Conservation (phyloP, 352 stramenopile genomes). For the Thalassiosira hispida region DNA sequence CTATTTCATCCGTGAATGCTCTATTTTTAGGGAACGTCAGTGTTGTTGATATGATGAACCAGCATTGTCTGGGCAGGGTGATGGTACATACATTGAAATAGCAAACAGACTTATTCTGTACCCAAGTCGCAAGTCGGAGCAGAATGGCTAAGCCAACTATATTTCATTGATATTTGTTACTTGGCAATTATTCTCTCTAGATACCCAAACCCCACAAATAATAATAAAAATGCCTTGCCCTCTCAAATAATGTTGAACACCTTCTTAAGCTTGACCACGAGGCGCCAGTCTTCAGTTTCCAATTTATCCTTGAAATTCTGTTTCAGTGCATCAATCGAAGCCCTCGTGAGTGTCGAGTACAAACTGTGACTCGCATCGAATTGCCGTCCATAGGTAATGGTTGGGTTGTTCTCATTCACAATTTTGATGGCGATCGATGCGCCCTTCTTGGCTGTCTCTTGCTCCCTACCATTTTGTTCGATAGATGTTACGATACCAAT, state of each 20-base stretch:
- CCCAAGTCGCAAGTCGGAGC: too few relatives aligned
- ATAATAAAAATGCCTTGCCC: neutral
- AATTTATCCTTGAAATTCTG: conserved; percentile 98
- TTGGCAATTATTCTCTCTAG: too few relatives aligned
- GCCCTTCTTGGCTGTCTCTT: conserved; percentile 94
- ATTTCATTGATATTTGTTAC: too few relatives aligned
- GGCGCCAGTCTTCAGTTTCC: conserved; percentile 96
- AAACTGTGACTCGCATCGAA: conserved; percentile 90
- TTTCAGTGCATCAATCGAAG: conserved; percentile 98
- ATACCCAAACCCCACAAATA: neutral
- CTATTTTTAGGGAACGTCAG: too few relatives aligned
- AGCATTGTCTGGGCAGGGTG: too few relatives aligned
- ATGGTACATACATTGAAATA: too few relatives aligned
- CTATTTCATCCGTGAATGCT: too few relatives aligned
- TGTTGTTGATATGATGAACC: too few relatives aligned
- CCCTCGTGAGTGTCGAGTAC: conserved; percentile 85
- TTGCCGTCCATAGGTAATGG: conserved; percentile 96
- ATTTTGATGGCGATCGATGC: conserved; percentile 95
- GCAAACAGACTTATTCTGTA: too few relatives aligned
- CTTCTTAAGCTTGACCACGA: conserved; percentile 99
- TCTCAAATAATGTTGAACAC: conserved; percentile 96
- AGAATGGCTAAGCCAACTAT: too few relatives aligned
- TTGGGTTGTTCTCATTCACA: conserved; percentile 92
- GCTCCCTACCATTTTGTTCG: conserved; percentile 94
- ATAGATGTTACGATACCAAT: conserved; percentile 96